Evolutionary conservation across 805 yeast species (phyloP), one percentile per base, ranked within the genome.

Genomic region (Metschnikowia peoriensis): DNA sequence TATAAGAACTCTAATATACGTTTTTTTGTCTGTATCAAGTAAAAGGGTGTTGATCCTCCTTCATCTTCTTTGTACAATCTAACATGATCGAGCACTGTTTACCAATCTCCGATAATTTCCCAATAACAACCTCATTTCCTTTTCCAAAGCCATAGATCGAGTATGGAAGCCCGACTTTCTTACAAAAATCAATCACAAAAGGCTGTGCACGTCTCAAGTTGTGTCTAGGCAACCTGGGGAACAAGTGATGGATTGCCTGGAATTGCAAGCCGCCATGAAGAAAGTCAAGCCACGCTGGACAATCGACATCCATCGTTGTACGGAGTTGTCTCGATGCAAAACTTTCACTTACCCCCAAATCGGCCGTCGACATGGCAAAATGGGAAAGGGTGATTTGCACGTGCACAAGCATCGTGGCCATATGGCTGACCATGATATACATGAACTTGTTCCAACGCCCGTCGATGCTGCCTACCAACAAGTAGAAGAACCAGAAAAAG

Each of bases 261-360:
- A 89, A 90, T 68, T 90, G 97, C 50, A 90, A 77, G 0, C 97
- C 97, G 8, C 97, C 97, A 64, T 90, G 97, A 63, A 90, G 76
- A 61, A 83, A 91, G 66, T 90, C 97, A 46, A 90, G 76, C 97
- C 97, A 90, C 56, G 81, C 85, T 2, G 97, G 97, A 72, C 97
- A 90, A 61, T 87, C 93, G 35, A 90, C 96, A 66, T 90, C 97
- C 97, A 90, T 91, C 2, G 97, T 90, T 1, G 97, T 91, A 61
- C 97, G 78, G 2, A 90, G 65, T 69, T 90, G 97, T 57, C 94
- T 79, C 54, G 87, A 84, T 0, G 85, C 81, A 63, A 90, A 90
- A 7, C 90, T 78, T 66, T 90, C 97, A 41, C 85, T 79, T 8
- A 82, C 79, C 1, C 97, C 97, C 15, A 90, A 71, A 63, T 90